A percentile compares a stretch with the other conserved stretches of the same genome.
phyloP scores from a whole-genome alignment of 2,329 filamentous ascomycete genomes.

The Tolypocladium guangdongense region DNA sequence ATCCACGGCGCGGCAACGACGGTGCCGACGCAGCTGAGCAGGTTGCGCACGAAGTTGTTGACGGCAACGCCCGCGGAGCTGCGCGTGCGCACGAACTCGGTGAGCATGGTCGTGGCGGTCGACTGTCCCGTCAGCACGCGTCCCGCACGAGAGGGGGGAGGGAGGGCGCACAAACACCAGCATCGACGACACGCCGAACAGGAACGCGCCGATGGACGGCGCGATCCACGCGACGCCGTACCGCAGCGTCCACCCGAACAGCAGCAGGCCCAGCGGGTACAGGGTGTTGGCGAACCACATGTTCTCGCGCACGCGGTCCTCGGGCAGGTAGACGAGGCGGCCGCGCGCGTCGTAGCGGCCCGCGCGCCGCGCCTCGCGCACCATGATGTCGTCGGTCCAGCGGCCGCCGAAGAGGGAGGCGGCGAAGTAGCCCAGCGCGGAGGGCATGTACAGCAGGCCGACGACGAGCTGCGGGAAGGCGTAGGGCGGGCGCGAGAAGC shows the following conservation, averaged over 20 bases:
- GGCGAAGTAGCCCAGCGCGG: conserved; percentile 60
- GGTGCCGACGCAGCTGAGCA: conserved; percentile 61
- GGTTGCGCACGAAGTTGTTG: conserved; percentile 74
- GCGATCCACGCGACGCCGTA: conserved; percentile 56
- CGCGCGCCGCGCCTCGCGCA: conserved; percentile 59
- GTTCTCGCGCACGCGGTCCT: conserved; percentile 76
- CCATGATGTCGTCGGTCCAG: conserved; percentile 78
- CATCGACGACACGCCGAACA: conserved; percentile 71
- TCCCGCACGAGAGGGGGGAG: neutral
- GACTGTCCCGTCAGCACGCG: no score
- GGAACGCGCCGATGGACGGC: conserved; percentile 54
- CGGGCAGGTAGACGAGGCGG: conserved; percentile 56
- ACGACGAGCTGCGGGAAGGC: conserved; percentile 56
- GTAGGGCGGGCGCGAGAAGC: conserved; percentile 58
- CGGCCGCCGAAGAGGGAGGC: conserved; percentile 59
- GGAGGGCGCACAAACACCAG: conserved; percentile 52
- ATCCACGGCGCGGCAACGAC: conserved; percentile 63
- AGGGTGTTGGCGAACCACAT: conserved; percentile 63
- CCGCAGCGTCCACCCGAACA: conserved; percentile 66
- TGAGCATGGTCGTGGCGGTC: conserved; percentile 69
- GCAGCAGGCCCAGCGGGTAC: conserved; percentile 59
- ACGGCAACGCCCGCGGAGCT: conserved; percentile 65
- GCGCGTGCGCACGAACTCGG: conserved; percentile 66
- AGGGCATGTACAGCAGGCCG: conserved; percentile 68
- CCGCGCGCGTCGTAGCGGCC: conserved; percentile 58